Base-by-base conservation (phyloP, 441 rosid genomes). In the Breynia disticha region DNA sequence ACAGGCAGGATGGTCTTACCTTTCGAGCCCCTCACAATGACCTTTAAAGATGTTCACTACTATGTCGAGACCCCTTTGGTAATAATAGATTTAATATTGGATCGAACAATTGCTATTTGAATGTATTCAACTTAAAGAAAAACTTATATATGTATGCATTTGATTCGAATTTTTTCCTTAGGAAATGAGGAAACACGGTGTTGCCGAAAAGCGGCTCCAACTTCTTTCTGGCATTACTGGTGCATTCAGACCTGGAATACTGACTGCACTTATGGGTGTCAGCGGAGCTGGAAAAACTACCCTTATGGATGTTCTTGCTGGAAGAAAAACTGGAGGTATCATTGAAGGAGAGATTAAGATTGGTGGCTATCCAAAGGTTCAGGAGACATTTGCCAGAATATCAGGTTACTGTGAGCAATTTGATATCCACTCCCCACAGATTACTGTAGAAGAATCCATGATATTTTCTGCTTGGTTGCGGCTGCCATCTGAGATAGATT, bases 261-360 rank as follows among this genome's bases (percentile, higher is more conserved):
- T 84, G 16, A 81, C 87, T 37, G 93, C 93, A 12, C 38, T 84
- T 57, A 81, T 84, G 87, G 93, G 87, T 16, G 87, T 79, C 18
- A 84, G 84, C 61, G 91, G 91, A 46, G 87, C 91, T 14, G 93
- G 91, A 12, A 84, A 84, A 67, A 84, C 91, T 32, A 83, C 87
- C 17, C 81, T 81, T 20, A 57, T 84, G 79, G 91, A 84, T 60
- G 87, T 84, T 71, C 79, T 84, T 46, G 56, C 81, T 1, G 87
- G 93, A 52, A 74, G 93, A 53, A 84, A 84, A 69, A 84, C 82
- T 3, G 75, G 77, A 0, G 87, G 93, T 11, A 56, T 46, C 16
- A 81, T 81, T 6, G 68, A 76, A 58, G 93, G 93, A 49, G 82
- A 79, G 16, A 78, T 84, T 32, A 77, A 65, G 56, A 67, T 81